phyloP scores from a whole-genome alignment of 2,329 filamentous ascomycete genomes.

The Chaetothyriales sp. region DNA sequence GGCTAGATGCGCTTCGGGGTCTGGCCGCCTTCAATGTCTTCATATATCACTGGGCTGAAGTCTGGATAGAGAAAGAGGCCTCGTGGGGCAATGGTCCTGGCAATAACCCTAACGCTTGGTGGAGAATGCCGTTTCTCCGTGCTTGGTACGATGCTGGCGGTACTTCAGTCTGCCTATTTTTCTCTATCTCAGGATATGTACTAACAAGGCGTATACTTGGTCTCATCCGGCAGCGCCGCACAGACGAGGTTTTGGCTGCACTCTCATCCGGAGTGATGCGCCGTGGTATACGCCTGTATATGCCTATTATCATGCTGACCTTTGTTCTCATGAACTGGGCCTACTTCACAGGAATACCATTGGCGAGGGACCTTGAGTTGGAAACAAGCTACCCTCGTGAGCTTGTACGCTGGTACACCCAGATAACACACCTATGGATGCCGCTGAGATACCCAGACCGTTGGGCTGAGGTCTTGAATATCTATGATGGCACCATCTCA shows the following conservation, averaged over 20 bases:
- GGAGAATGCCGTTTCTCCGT: constrained; percentile 1
- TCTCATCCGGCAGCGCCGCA: neutral
- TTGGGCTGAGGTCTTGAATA: constrained; percentile 3
- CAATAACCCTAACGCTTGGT: neutral
- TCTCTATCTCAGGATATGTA: constrained; percentile 35
- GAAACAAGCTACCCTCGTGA: neutral
- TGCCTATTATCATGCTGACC: constrained; percentile 1
- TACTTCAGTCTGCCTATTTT: constrained; percentile 26
- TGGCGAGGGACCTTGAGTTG: neutral
- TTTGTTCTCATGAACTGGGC: neutral
- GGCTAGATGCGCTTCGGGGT: constrained; percentile 29
- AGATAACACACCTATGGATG: constrained; percentile 3
- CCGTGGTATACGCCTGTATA: constrained; percentile 3
- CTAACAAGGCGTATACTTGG: constrained; percentile 11
- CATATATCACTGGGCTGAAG: constrained; percentile 32
- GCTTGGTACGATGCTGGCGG: neutral
- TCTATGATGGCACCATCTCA: constrained; percentile 29
- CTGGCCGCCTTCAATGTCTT: constrained; percentile 34
- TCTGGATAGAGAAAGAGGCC: neutral
- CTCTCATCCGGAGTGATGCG: constrained; percentile 3
- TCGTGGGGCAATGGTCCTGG: neutral
- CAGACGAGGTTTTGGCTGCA: neutral
- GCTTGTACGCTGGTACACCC: neutral
- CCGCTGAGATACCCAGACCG: constrained; percentile 19
- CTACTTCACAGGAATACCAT: neutral